These are phyloP conservation scores for Penstemon newberryi DNA, from an alignment of 257 asterid genomes.

Conservation along the genomic window DNA sequence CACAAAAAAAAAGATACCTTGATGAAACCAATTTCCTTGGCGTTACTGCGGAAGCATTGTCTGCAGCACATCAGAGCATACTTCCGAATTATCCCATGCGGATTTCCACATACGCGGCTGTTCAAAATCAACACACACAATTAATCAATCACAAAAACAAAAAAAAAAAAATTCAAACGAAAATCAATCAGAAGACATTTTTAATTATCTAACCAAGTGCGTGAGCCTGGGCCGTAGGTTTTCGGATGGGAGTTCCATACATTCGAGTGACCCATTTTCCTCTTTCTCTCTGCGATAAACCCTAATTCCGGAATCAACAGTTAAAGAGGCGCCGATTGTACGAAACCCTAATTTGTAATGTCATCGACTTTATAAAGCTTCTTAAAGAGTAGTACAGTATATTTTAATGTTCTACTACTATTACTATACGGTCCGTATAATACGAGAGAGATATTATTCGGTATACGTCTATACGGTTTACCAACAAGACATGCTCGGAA, in stretches of 20 bases:
- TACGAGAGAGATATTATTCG: no score
- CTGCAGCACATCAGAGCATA: conserved; percentile 51
- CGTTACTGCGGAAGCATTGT: conserved; percentile 52
- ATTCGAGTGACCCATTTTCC: conserved; percentile 50
- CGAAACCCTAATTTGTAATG: no score
- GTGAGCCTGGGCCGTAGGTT: conserved; percentile 53
- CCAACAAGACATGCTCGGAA: no score
- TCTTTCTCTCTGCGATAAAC: conserved; percentile 1
- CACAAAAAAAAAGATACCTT: conserved; percentile 27
- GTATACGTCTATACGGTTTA: no score
- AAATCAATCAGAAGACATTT: background rate
- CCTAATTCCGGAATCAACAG: no score
- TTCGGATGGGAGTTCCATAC: conserved; percentile 56
- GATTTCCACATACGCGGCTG: conserved; percentile 48
- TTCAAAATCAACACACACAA: background rate
- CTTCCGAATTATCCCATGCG: conserved; percentile 40
- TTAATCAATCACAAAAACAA: no score
- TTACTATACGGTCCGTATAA: no score
- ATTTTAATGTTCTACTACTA: no score
- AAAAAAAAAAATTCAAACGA: background rate
- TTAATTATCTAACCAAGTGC: conserved; percentile 37
- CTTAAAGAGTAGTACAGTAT: no score
- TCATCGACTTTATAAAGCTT: no score
- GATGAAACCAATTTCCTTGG: conserved; percentile 52
- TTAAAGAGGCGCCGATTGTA: no score